A percentile compares a stretch with the other conserved stretches of the same genome.
Evolutionary conservation across 768 basidiomycete species (phyloP).

Genomic region (Tephrocybe rancida): DNA sequence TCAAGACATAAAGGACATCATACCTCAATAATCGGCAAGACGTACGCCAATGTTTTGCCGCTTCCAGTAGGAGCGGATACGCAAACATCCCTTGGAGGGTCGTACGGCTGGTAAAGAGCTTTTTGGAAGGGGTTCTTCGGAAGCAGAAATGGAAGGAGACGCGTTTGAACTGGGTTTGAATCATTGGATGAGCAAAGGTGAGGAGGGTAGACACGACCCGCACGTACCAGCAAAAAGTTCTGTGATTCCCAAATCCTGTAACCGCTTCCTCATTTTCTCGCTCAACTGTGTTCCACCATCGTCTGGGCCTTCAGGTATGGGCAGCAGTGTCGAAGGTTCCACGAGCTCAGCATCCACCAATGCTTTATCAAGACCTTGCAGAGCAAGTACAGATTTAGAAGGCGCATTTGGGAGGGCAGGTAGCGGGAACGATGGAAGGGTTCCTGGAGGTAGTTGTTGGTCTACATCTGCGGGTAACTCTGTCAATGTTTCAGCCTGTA

Average conservation of each 20-base stretch:
- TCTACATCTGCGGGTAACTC: slow-evolving; percentile 20
- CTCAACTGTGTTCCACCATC: slow-evolving; percentile 54
- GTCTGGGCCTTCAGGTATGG: slow-evolving; percentile 45
- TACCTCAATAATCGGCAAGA: slow-evolving; percentile 89
- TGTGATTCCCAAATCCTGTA: slow-evolving; percentile 78
- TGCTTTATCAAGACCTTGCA: slow-evolving; percentile 80
- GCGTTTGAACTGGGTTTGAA: slow-evolving; percentile 74
- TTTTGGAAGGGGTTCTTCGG: slow-evolving; percentile 38
- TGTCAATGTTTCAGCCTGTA: slow-evolving; percentile 12
- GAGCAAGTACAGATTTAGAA: slow-evolving; percentile 66
- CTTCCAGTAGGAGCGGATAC: slow-evolving; percentile 98
- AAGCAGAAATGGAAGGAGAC: slow-evolving; percentile 81
- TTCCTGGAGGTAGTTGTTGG: slow-evolving; percentile 22
- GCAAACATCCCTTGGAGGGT: slow-evolving; percentile 78
- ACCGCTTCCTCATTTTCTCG: slow-evolving; percentile 57
- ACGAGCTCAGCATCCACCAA: slow-evolving; percentile 72
- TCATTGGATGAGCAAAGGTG: slow-evolving; percentile 4
- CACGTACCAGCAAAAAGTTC: slow-evolving; percentile 86
- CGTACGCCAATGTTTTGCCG: slow-evolving; percentile 97
- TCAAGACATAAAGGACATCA: slow-evolving; percentile 10
- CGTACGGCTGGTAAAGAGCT: slow-evolving; percentile 65
- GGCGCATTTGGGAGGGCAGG: slow-evolving; percentile 70
- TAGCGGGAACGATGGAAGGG: slow-evolving; percentile 70
- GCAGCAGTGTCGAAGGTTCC: slow-evolving; percentile 48
- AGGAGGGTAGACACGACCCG: not conserved